Evolutionary conservation across 441 rosid species (phyloP), one percentile per base, ranked within the genome.

Genomic region (Pelargonium exstipulatum): DNA sequence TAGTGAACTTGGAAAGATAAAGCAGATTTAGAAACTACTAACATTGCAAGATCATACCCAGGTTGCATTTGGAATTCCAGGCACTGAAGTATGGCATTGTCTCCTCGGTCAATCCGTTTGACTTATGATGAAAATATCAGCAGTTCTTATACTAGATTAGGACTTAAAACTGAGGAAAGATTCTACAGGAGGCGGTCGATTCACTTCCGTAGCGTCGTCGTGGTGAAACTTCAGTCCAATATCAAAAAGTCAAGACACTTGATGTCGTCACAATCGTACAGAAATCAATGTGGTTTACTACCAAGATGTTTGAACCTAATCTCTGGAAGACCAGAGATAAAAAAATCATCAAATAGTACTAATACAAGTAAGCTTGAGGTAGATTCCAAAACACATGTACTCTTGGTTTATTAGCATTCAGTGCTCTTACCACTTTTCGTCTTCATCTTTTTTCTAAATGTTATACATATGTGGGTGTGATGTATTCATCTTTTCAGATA

Each of bases 11-110:
- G n/a, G n/a, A n/a, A 29, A 29, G 35, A 32, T 32, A 32, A 32
- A 32, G 35, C 5, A 3, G 0, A 32, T 32, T 26, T 61, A 4
- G 43, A 63, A 17, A 49, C 16, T 18, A 4, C 68, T 74, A 69
- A 73, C 77, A 63, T 72, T 45, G 64, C 42, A 37, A 65, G 43
- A 17, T 18, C 49, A 43, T 70, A 53, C 12, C 68, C 84, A 85
- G 85, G 69, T 83, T 77, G 77, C 9, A 43, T 67, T 68, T 73
- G 72, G 80, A 69, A 76, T 74, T 73, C 35, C 46, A 70, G 74
- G 62, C 58, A 60, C 71, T 70, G 67, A 73, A 86, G 58, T 48
- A 92, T 93, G 98, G 85, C 89, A 35, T 74, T 85, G 67, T 73
- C 86, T 72, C 76, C 82, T 55, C 84, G 78, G 45, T 80, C 83